Base-by-base conservation (phyloP, 768 basidiomycete genomes). In the Podaxis mareebaensis region DNA sequence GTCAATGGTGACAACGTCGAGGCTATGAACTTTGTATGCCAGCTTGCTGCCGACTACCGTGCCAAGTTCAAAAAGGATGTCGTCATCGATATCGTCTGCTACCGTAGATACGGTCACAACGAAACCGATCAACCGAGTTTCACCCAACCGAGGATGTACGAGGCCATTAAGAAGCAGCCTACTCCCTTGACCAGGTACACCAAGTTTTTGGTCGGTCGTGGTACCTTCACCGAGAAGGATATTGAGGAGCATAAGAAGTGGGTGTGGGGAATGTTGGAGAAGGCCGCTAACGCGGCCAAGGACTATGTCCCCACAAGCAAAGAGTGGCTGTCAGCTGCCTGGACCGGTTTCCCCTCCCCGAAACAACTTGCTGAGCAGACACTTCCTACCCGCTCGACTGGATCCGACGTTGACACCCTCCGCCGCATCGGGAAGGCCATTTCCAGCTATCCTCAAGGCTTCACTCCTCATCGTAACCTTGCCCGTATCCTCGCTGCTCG, bases 261-360 rank as follows among this genome's bases (percentile, higher is more conserved):
- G 97, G 97, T 99, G 3, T 97, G 95, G 95, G 94, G 95, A 38
- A 96, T 96, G 93, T 82, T 99, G 62, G 97, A 99, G 78, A 96
- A 90, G 76, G 95, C 97, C 7, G 88, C 92, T n/a, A 87, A 84
- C n/a, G 94, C 85, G 8, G 84, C 93, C 12, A 97, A 98, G 79
- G 94, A 98, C 73, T 99, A 99, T 75, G 88, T 95, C 44, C 95
- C 97, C 12, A 91, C 94, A 3, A 85, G 87, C 70, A 93, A 95
- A 73, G 97, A 99, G 73, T 99, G 97, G 97, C 87, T 99, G 40
- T 98, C 97, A 2, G 91, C 95, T 7, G 91, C 94, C 1, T 99
- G 97, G 97, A 93, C 92, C 60, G 96, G 96, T 13, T 99, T 99
- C 89, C 97, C 97, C 2, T 94, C 93, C 1, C 97, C 97, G 48